Conservation (phyloP, 441 rosid species). For the Macaranga tanarius region DNA sequence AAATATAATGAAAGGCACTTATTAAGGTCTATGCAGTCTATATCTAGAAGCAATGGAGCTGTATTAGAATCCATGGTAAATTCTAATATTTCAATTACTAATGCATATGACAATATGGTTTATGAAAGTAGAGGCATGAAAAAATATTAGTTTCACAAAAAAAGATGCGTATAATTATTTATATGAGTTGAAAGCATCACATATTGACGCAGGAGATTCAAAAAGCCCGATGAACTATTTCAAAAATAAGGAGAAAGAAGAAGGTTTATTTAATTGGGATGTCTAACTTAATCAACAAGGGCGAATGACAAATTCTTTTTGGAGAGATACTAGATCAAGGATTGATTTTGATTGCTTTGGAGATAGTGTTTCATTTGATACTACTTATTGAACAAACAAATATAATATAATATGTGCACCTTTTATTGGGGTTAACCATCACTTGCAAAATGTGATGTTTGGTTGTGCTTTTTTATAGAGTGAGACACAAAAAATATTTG, state of each 20-base stretch:
- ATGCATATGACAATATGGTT: not conserved
- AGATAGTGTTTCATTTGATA: slow-evolving; percentile 2
- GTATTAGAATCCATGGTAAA: not conserved
- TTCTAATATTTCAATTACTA: not conserved
- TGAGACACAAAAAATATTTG: not conserved
- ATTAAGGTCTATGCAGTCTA: not conserved
- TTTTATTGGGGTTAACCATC: slow-evolving; percentile 8
- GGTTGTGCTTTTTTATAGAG: not conserved
- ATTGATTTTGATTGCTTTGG: slow-evolving; percentile 7
- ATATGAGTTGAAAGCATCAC: no score
- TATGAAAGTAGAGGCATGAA: not conserved
- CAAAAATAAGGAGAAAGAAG: not conserved
- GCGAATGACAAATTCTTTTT: not conserved
- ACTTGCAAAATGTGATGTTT: not conserved
- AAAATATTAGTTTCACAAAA: not conserved
- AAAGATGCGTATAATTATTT: no score
- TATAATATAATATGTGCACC: not conserved
- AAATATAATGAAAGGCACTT: not conserved
- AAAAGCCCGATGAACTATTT: not conserved
- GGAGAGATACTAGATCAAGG: slow-evolving; percentile 1
- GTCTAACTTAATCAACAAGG: not conserved
- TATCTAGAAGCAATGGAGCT: not conserved
- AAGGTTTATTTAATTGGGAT: not conserved
- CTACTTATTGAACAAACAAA: not conserved
- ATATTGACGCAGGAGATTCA: not conserved